Percentiles rank a stretch among this genome's conserved stretches.
phyloP scores from a whole-genome alignment of 768 basidiomycete genomes.

The Mycena amicta region DNA sequence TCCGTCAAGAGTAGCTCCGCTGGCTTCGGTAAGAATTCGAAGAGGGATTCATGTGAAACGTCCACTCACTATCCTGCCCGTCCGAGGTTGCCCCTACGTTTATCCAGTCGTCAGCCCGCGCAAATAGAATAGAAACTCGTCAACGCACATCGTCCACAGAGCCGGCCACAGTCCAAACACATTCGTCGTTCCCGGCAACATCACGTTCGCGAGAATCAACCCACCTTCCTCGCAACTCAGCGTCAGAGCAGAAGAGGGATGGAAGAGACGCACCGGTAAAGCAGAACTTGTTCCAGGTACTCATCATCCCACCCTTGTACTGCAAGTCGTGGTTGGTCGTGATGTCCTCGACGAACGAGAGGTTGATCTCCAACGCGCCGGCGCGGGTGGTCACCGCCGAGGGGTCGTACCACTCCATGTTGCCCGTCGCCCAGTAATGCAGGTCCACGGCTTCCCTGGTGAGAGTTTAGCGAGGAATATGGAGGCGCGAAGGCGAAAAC shows the following conservation, averaged over 20 bases:
- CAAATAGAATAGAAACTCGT: background rate
- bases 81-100: constrained; percentile 28
- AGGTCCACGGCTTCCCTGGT: constrained; percentile 55
- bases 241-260: background rate
- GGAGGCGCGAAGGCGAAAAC: constrained; percentile 19
- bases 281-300: constrained; percentile 53
- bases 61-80: constrained; percentile 43
- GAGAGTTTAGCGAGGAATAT: too few relatives aligned
- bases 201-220: constrained; percentile 55
- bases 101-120: background rate
- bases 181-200: constrained; percentile 44
- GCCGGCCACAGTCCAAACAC: constrained; percentile 24
- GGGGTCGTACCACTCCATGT: constrained; percentile 53
- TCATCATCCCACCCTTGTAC: constrained; percentile 42
- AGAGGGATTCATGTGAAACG: constrained; percentile 23
- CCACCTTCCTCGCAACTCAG: constrained; percentile 52
- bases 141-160: constrained; percentile 19
- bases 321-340: constrained; percentile 64
- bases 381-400: constrained; percentile 63
- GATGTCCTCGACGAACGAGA: constrained; percentile 53
- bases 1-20: constrained; percentile 56
- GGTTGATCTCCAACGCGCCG: constrained; percentile 72
- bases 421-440: constrained; percentile 68
- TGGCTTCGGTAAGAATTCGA: too few relatives aligned
- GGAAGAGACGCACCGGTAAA: constrained; percentile 51